A percentile compares a stretch with the other conserved stretches of the same genome.
phyloP scores from a whole-genome alignment of 2,329 filamentous ascomycete species.

The Curvularia sp. region DNA sequence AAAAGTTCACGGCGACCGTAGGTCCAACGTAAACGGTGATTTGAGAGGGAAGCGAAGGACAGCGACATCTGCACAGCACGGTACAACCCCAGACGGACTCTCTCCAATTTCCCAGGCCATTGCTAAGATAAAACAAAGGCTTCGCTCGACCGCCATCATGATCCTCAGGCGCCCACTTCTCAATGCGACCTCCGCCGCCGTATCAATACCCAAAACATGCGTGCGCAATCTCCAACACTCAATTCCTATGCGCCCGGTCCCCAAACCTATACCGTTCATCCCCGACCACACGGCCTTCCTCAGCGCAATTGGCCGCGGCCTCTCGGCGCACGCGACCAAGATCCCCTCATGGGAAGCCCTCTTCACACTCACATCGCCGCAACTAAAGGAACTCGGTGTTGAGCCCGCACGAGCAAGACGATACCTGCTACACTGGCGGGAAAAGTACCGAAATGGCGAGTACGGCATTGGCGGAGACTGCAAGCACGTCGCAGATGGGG shows the following conservation, averaged over 20 bases:
- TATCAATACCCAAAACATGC: constrained; percentile 40
- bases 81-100: neutral
- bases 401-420: constrained; percentile 82
- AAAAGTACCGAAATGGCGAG: constrained; percentile 79
- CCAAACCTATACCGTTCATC: constrained; percentile 81
- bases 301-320: constrained; percentile 85
- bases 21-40: constrained; percentile 11
- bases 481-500: constrained; percentile 68
- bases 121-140: neutral
- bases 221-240: constrained; percentile 50
- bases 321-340: constrained; percentile 82
- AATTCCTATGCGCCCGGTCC: constrained; percentile 59
- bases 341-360: constrained; percentile 90
- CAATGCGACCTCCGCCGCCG: constrained; percentile 32
- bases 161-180: constrained; percentile 48
- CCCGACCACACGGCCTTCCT: constrained; percentile 88
- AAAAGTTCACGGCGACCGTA: constrained; percentile 39
- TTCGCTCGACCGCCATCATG: constrained; percentile 35
- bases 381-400: constrained; percentile 82
- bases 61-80: constrained; percentile 1
- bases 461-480: constrained; percentile 86
- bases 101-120: neutral
- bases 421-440: constrained; percentile 87
- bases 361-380: constrained; percentile 78
- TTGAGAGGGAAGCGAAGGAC: constrained; percentile 1